phyloP scores from a whole-genome alignment of 345 rosid species.

The Camelina sativa region DNA sequence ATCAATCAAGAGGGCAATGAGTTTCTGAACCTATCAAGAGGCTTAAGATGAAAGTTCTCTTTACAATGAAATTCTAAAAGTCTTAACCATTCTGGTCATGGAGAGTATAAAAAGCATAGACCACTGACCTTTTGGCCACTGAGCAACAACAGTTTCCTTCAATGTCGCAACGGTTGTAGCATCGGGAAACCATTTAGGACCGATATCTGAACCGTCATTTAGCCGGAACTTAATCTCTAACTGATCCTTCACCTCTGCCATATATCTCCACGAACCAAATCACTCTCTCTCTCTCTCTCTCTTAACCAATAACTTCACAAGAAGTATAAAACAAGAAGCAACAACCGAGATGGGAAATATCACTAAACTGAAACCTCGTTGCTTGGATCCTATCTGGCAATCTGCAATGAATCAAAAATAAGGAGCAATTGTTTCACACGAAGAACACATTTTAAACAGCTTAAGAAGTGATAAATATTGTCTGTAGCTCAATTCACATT shows the following conservation, averaged over 20 bases:
- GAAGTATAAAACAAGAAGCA: background rate
- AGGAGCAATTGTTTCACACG: background rate
- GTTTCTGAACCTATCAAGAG: background rate
- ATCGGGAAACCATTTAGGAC: slow-evolving; percentile 76
- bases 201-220: slow-evolving; percentile 86
- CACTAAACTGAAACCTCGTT: background rate
- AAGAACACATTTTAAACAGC: slow-evolving; percentile 1
- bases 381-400: slow-evolving; percentile 2
- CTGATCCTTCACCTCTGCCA: slow-evolving; percentile 83
- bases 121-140: slow-evolving; percentile 86
- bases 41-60: background rate
- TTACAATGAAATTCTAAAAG: slow-evolving; percentile 11
- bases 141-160: slow-evolving; percentile 87
- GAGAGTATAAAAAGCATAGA: slow-evolving; percentile 1
- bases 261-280: slow-evolving; percentile 38
- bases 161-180: slow-evolving; percentile 83
- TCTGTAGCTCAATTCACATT: slow-evolving; percentile 6
- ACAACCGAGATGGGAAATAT: background rate
- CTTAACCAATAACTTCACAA: background rate
- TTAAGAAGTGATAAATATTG: background rate
- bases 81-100: slow-evolving; percentile 1
- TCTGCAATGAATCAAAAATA: slow-evolving; percentile 12
- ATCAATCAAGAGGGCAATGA: background rate
- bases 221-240: slow-evolving; percentile 90
- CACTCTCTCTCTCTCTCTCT: slow-evolving; percentile 10